Percentiles rank a stretch among this genome's conserved stretches.
phyloP scores from a whole-genome alignment of 2,329 filamentous ascomycete genomes.

The Thielaviopsis punctulata region DNA sequence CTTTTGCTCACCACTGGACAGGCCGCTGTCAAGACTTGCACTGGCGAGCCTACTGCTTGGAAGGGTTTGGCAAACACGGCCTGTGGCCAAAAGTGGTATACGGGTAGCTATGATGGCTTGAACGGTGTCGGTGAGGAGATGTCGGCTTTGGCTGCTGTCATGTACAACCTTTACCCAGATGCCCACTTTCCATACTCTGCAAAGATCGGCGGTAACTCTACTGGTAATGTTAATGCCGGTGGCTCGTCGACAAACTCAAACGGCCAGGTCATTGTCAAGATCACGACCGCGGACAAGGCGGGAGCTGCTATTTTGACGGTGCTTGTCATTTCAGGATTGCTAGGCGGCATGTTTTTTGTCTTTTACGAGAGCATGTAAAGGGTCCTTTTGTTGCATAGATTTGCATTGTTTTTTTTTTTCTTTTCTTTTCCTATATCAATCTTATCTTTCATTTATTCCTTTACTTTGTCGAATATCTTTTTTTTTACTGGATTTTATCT shows the following conservation, averaged over 20 bases:
- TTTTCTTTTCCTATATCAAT: constrained; percentile 8
- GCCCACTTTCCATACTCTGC: constrained; percentile 30
- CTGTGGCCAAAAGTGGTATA: constrained; percentile 50
- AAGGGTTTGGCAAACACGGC: constrained; percentile 38
- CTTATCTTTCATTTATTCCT: not conserved
- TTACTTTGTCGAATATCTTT: constrained; percentile 4
- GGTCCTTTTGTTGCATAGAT: not conserved
- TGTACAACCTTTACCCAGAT: constrained; percentile 37
- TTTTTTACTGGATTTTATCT: not conserved
- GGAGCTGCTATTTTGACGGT: constrained; percentile 40
- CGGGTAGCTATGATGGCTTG: constrained; percentile 36
- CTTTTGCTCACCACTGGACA: constrained; percentile 33
- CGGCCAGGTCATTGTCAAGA: constrained; percentile 22
- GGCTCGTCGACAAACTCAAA: constrained; percentile 18
- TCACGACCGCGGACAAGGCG: constrained; percentile 33
- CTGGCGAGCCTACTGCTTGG: constrained; percentile 28
- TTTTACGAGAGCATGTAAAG: constrained; percentile 12
- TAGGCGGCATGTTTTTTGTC: constrained; percentile 34
- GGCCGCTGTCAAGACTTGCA: constrained; percentile 35
- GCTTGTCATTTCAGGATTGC: constrained; percentile 28
- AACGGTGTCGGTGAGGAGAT: constrained; percentile 54
- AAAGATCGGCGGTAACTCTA: constrained; percentile 40
- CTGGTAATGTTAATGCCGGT: constrained; percentile 25
- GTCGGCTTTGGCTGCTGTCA: constrained; percentile 46
- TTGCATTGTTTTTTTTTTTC: constrained; percentile 9